Evolutionary conservation across 2,329 filamentous ascomycete species (phyloP).

Genomic region (Bretziella fagacearum): DNA sequence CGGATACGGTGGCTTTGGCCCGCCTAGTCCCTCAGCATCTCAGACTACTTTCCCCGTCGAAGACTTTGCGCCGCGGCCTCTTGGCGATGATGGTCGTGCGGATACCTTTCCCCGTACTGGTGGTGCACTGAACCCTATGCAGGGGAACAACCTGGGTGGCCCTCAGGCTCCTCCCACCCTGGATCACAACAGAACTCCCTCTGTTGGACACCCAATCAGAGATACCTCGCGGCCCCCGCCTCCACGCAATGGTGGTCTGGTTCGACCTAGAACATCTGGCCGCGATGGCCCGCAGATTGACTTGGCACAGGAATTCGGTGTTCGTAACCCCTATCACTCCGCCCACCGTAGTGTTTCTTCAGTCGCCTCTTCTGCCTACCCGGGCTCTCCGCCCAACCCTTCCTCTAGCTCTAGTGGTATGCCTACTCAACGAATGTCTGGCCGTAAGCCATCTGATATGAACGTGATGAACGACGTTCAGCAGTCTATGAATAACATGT

Average conservation of each 20-base stretch:
- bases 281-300: slow-evolving; percentile 31
- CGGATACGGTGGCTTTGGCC: slow-evolving; percentile 42
- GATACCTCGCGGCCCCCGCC: slow-evolving; percentile 33
- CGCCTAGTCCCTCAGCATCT: slow-evolving; percentile 24
- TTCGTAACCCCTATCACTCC: slow-evolving; percentile 47
- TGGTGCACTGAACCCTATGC: slow-evolving; percentile 16
- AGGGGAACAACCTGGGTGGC: background rate
- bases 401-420: background rate
- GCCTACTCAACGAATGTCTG: background rate
- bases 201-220: slow-evolving; percentile 20
- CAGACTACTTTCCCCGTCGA: slow-evolving; percentile 17
- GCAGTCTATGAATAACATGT: slow-evolving; percentile 10
- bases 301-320: slow-evolving; percentile 41
- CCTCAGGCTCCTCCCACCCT: background rate
- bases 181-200: slow-evolving; percentile 9
- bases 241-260: slow-evolving; percentile 33
- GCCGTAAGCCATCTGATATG: slow-evolving; percentile 1
- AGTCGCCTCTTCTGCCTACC: slow-evolving; percentile 7
- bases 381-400: slow-evolving; percentile 24
- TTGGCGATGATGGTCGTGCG: slow-evolving; percentile 28
- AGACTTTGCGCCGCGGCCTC: slow-evolving; percentile 22
- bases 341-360: slow-evolving; percentile 16
- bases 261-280: slow-evolving; percentile 26
- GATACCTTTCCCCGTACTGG: slow-evolving; percentile 35
- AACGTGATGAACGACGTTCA: slow-evolving; percentile 13